Evolutionary conservation across 2,329 filamentous ascomycete species (phyloP).

Genomic region (Trichoderma semiorbis): DNA sequence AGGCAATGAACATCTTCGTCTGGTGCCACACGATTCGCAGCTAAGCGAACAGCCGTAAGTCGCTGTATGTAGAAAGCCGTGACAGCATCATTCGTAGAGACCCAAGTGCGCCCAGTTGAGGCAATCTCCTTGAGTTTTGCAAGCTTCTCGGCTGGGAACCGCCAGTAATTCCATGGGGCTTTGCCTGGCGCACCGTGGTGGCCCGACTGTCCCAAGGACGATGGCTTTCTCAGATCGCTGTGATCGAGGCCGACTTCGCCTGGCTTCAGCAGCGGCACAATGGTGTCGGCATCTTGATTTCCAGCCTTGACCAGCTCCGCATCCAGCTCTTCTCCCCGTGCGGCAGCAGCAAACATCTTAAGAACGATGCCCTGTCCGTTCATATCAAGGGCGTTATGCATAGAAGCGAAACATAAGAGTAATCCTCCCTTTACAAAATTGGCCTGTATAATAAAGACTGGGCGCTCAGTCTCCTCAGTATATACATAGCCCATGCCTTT

Average conservation of each 20-base stretch:
- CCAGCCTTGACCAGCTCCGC: neutral
- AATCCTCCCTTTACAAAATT: neutral
- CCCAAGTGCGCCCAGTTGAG: neutral
- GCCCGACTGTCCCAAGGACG: neutral
- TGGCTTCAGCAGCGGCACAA: neutral
- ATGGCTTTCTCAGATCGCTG: neutral
- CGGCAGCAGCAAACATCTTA: neutral
- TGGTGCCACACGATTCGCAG: neutral
- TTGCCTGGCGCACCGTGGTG: neutral
- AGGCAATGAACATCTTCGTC: neutral
- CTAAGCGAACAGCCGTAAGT: neutral
- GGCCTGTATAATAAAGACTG: neutral
- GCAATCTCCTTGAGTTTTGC: neutral
- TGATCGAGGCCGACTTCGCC: neutral
- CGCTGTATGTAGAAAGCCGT: neutral
- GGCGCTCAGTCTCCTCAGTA: neutral
- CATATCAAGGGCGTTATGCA: neutral
- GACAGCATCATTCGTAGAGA: neutral
- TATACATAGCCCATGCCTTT: neutral
- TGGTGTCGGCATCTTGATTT: neutral
- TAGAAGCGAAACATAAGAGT: neutral
- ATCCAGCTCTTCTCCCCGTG: neutral
- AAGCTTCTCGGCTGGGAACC: neutral
- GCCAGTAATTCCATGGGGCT: neutral
- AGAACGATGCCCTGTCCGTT: neutral